Base-by-base conservation (phyloP, 2,329 filamentous ascomycete species). In the Verticillium isaacii region DNA sequence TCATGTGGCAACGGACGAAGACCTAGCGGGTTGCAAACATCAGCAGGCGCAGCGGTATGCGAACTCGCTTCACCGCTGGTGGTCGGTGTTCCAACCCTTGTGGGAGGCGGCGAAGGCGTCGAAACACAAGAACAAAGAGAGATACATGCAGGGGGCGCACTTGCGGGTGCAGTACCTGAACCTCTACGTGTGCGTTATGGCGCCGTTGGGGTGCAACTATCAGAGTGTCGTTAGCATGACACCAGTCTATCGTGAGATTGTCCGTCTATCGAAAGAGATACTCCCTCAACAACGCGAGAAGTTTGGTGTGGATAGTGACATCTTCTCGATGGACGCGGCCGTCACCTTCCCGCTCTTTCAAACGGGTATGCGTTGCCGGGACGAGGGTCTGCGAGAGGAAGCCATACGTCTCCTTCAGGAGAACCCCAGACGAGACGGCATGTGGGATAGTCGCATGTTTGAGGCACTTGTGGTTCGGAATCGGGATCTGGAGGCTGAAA, bases 281-380 rank as follows among this genome's bases (percentile, higher is more conserved):
- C 60, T 73, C n/a, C n/a, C 41, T 9, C 41, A n/a, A 23, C 41
- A 50, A 19, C 41, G 41, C 3, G 41, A 50, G 9, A 50, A 11
- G 41, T 50, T 23, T 50, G n/a, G 2, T 23, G n/a, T 61, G 1
- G 62, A 65, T 39, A 68, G 70, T 61, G 67, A 69, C 45, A 45
- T 67, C 14, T 72, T 73, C 62, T 71, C 70, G 2, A 67, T 72
- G 65, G 71, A 72, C 62, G 68, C 68, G 55, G 69, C 69, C 2
- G 70, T 68, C 11, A 68, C 66, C 2, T 68, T 69, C 65, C 66
- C 67, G 0, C 62, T 72, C 8, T 69, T 70, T 54, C 45, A 68
- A n/a, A 66, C 67, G 17, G 63, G 69, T 2, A 66, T 65, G 61
- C 69, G 68, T 37, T 72, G 70, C 56, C 65, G 67, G 3, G 64